A percentile compares a stretch with the other conserved stretches of the same genome.
Conservation (phyloP, 2,329 filamentous ascomycete genomes). For the Cytospora leucostoma region DNA sequence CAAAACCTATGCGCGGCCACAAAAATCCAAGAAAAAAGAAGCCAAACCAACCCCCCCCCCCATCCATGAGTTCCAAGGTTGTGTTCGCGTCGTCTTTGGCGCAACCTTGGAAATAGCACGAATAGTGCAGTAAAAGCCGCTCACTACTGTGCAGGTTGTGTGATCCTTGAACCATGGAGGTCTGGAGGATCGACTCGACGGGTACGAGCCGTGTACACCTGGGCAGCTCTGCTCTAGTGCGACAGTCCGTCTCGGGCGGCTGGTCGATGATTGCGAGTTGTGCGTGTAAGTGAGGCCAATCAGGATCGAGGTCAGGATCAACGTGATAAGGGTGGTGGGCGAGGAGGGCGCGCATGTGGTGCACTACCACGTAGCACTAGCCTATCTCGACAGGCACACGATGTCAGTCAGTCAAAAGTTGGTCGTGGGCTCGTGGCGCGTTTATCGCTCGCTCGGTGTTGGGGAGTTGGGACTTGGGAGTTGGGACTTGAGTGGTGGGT, state of each 20-base stretch:
- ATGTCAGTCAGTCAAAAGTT: constrained; percentile 3
- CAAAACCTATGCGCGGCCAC: background rate
- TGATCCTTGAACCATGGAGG: background rate
- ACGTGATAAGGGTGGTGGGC: constrained; percentile 27
- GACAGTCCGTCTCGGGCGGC: background rate
- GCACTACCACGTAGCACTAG: background rate
- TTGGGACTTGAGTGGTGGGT: too few relatives aligned
- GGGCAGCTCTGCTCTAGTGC: constrained; percentile 1
- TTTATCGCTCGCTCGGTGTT: too few relatives aligned
- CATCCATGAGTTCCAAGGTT: too few relatives aligned
- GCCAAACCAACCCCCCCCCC: background rate
- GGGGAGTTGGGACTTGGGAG: too few relatives aligned
- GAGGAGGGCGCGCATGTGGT: constrained; percentile 3
- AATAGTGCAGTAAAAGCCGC: too few relatives aligned
- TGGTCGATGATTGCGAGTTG: background rate
- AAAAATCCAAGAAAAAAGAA: background rate
- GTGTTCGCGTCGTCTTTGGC: too few relatives aligned
- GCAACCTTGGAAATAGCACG: too few relatives aligned
- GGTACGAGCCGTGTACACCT: constrained; percentile 8
- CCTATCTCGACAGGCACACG: background rate
- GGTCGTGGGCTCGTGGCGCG: too few relatives aligned
- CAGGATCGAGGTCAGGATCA: constrained; percentile 14
- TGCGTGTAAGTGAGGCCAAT: constrained; percentile 20
- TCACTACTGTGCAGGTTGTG: too few relatives aligned
- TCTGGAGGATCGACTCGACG: background rate